Base-by-base conservation (phyloP, 768 basidiomycete species). In the Calocera cornea region DNA sequence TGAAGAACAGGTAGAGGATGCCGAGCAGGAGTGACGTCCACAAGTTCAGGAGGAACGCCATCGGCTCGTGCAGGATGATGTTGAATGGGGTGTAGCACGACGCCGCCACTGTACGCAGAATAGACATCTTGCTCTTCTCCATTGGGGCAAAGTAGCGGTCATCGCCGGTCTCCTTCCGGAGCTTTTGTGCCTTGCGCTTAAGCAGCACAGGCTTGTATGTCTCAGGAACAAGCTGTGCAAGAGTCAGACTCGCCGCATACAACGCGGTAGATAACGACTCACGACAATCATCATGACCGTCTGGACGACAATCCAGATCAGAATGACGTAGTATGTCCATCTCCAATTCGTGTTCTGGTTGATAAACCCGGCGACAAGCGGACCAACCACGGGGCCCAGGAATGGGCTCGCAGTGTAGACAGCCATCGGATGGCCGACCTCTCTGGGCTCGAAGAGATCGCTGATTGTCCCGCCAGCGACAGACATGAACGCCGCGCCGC, bases 281-380 rank as follows among this genome's bases (percentile, higher is more conserved):
- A 87, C 86, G 49, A 83, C 29, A 60, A 84, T 72, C 10, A 92
- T 75, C 0, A 83, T 77, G 8, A 82, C 64, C 8, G 80, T 75
- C 73, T 89, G 81, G 1, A 76, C 76, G 60, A 83, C 83, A 0
- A 82, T 79, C 92, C 90, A 93, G 24, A 88, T 88, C 1, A 86
- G 69, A 67, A 87, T 73, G 17, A 88, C 76, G 66, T 86, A 84
- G 76, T 86, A 93, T 0, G 89, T 89, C 90, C 90, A 92, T 68
- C 87, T 76, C 88, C 88, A 89, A 60, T 80, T 72, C 1, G 81
- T 69, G 70, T 86, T 78, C 83, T 88, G 69, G 31, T 64, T 70
- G 49, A 70, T 65, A 54, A 65, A 87, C 84, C 85, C 87, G 34
- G 81, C 75, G 41, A 87, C 75, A 40, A 88, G 69, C 3, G 87